phyloP scores from a whole-genome alignment of 352 stramenopile species.

The Phytophthora pinifolia region DNA sequence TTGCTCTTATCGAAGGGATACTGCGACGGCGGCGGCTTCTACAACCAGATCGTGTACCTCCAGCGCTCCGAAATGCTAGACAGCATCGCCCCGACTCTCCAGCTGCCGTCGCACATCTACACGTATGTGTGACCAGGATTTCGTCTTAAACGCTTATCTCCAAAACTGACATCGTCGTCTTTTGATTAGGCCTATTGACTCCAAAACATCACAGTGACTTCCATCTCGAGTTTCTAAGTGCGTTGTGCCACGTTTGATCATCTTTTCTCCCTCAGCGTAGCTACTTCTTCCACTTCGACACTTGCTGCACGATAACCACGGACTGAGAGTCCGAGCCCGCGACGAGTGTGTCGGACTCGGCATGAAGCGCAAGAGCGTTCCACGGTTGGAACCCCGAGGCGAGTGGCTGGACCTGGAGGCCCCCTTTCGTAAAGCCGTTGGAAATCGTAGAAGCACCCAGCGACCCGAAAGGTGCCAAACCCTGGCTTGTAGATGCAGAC shows the following conservation, averaged over 20 bases:
- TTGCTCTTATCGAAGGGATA: slow-evolving; percentile 72
- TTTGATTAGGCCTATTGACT: not conserved
- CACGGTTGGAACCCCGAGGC: slow-evolving; percentile 50
- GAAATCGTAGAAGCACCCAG: slow-evolving; percentile 5
- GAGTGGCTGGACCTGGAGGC: slow-evolving; percentile 45
- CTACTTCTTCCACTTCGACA: slow-evolving; percentile 44
- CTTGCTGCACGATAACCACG: slow-evolving; percentile 63
- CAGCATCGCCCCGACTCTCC: slow-evolving; percentile 46
- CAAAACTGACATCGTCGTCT: no score
- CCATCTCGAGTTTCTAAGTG: slow-evolving; percentile 4
- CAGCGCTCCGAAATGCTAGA: slow-evolving; percentile 45
- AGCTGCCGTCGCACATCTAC: slow-evolving; percentile 51
- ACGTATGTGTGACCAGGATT: slow-evolving; percentile 28
- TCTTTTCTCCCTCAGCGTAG: slow-evolving; percentile 6
- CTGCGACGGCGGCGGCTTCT: slow-evolving; percentile 54
- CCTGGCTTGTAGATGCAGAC: slow-evolving; percentile 13
- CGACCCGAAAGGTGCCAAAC: slow-evolving; percentile 5
- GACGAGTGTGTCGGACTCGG: slow-evolving; percentile 71
- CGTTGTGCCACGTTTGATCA: slow-evolving; percentile 13
- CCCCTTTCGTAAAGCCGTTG: slow-evolving; percentile 22
- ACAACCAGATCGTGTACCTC: slow-evolving; percentile 80
- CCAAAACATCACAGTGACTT: slow-evolving; percentile 2
- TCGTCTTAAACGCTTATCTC: no score
- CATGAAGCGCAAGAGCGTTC: slow-evolving; percentile 69
- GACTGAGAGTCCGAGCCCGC: slow-evolving; percentile 77